Percentiles rank a stretch among this genome's conserved stretches.
Evolutionary conservation across 345 rosid species (phyloP).

Genomic region (Conringia planisiliqua): DNA sequence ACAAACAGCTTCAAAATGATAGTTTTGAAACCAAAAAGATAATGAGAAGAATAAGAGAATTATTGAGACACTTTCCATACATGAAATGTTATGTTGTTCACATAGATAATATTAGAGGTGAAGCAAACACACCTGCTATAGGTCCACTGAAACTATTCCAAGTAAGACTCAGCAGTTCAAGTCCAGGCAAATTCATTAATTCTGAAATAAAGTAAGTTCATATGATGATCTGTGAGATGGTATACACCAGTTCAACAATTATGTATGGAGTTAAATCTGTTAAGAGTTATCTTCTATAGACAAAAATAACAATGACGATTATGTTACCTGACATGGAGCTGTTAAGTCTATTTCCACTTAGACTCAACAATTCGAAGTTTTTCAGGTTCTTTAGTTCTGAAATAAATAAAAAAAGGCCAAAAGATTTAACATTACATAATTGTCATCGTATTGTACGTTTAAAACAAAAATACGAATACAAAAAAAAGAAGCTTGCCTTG

Average conservation of each 20-base stretch:
- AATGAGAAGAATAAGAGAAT: too few relatives aligned
- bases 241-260: background rate
- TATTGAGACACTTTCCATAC: background rate
- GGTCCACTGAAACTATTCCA: background rate
- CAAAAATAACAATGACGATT: background rate
- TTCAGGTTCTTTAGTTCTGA: background rate
- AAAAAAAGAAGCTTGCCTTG: background rate
- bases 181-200: background rate
- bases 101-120: background rate
- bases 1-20: too few relatives aligned
- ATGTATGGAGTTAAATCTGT: background rate
- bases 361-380: background rate
- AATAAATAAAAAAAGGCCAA: background rate
- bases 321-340: background rate
- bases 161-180: background rate
- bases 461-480: background rate
- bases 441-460: background rate
- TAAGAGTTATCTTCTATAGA: too few relatives aligned
- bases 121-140: background rate
- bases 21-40: too few relatives aligned
- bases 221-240: background rate
- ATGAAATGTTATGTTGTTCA: background rate
- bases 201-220: background rate
- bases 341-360: background rate
- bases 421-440: background rate